phyloP scores from a whole-genome alignment of 192 early-diverging fungal species.

The Coemansia sp. region DNA sequence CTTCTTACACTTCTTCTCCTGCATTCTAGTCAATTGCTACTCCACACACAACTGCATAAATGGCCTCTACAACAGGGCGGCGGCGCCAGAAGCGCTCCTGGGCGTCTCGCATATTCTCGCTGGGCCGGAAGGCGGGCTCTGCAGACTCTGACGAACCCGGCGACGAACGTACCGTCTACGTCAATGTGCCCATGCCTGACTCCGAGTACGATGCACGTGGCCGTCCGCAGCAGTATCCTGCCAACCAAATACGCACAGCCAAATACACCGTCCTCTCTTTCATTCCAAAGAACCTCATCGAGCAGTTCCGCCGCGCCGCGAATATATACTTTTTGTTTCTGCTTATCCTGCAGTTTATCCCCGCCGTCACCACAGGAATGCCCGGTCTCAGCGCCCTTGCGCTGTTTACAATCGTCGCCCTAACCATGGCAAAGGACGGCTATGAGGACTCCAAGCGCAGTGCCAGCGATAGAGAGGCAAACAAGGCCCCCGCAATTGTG shows the following conservation, averaged over 20 bases:
- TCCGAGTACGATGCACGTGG: constrained; percentile 55
- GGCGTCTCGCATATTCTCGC: constrained; percentile 25
- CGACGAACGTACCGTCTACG: constrained; percentile 54
- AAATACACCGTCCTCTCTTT: constrained; percentile 92
- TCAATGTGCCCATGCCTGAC: constrained; percentile 63
- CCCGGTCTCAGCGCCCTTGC: constrained; percentile 80
- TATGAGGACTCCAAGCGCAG: constrained; percentile 91
- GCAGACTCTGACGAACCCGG: constrained; percentile 16
- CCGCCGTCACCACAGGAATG: constrained; percentile 61
- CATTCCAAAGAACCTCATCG: constrained; percentile 92
- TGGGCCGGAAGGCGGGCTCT: constrained; percentile 11
- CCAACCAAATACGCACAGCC: constrained; percentile 81
- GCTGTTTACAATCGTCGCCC: constrained; percentile 70
- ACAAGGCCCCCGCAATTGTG: constrained; percentile 60
- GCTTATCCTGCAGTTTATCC: constrained; percentile 81
- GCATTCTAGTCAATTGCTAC: background rate
- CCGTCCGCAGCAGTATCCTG: constrained; percentile 41
- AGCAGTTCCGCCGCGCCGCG: constrained; percentile 94
- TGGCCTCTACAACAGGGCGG: background rate
- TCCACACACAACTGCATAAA: background rate
- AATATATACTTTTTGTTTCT: constrained; percentile 95
- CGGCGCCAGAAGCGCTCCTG: constrained; percentile 7
- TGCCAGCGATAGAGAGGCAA: constrained; percentile 78
- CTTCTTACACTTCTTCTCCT: background rate
- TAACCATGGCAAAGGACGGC: constrained; percentile 86